Percentiles rank a stretch among this genome's conserved stretches.
phyloP scores from a whole-genome alignment of 768 basidiomycete genomes.

The Trametes meyenii region DNA sequence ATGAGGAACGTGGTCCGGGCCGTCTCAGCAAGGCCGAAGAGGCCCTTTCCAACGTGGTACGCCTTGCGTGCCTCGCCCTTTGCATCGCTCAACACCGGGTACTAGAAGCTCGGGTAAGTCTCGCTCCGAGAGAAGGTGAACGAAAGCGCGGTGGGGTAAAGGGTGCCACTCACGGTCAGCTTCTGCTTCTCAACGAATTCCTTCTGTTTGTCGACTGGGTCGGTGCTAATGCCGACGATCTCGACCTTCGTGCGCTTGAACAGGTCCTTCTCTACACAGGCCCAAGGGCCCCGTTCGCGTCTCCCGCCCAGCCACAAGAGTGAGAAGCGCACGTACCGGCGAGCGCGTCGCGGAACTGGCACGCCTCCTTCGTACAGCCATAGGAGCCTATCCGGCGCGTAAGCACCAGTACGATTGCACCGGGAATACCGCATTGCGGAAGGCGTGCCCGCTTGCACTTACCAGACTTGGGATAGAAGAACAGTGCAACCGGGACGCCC shows the following conservation, averaged over 20 bases:
- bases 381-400: constrained; percentile 52
- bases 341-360: constrained; percentile 80
- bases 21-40: constrained; percentile 61
- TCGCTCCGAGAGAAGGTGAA: no score
- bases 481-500: constrained; percentile 65
- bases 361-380: constrained; percentile 83
- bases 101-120: constrained; percentile 42
- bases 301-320: background rate
- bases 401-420: constrained; percentile 17
- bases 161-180: constrained; percentile 51
- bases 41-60: constrained; percentile 65
- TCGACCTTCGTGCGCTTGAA: constrained; percentile 67
- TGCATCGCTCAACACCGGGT: constrained; percentile 76
- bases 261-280: constrained; percentile 54
- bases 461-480: constrained; percentile 82
- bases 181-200: constrained; percentile 72
- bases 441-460: constrained; percentile 17
- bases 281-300: background rate
- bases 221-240: constrained; percentile 75
- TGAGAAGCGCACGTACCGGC: constrained; percentile 47
- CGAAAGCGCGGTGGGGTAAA: background rate
- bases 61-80: constrained; percentile 62
- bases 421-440: background rate
- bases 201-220: constrained; percentile 74
- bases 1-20: constrained; percentile 78